These are phyloP conservation scores for Lachnellula occidentalis DNA, from an alignment of 2,329 filamentous ascomycete species.

Conservation along the genomic window DNA sequence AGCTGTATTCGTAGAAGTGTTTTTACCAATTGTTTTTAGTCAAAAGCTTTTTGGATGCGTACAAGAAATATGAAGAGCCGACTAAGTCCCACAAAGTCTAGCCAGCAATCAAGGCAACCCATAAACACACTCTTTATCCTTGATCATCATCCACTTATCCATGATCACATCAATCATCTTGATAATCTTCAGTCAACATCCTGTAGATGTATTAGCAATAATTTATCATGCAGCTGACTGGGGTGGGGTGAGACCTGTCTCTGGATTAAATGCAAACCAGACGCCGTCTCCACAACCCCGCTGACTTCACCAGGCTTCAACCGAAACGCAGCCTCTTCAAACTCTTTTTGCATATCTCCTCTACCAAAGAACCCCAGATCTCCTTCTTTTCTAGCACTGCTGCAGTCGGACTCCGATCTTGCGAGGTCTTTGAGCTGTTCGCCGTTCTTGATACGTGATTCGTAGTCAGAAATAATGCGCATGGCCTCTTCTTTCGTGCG, in stretches of 20 bases:
- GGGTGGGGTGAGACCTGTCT: constrained; percentile 47
- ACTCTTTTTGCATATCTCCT: constrained; percentile 98
- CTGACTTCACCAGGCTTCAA: constrained; percentile 84
- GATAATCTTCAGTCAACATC: neutral
- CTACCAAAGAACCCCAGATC: constrained; percentile 92
- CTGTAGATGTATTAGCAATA: neutral
- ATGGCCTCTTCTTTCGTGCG: constrained; percentile 82
- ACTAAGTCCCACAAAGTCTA: constrained; percentile 1
- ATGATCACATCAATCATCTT: neutral
- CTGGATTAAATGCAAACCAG: constrained; percentile 92
- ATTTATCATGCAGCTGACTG: neutral
- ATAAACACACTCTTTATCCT: constrained; percentile 1
- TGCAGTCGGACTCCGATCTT: constrained; percentile 77
- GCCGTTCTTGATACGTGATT: constrained; percentile 69
- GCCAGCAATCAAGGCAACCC: constrained; percentile 9
- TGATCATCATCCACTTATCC: neutral
- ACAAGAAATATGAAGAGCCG: neutral
- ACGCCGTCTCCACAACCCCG: constrained; percentile 82
- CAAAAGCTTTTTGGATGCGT: constrained; percentile 12
- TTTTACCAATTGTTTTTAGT: constrained; percentile 5
- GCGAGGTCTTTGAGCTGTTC: neutral
- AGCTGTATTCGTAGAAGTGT: neutral
- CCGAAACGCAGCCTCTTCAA: constrained; percentile 93
- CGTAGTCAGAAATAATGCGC: constrained; percentile 68
- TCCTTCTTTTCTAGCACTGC: constrained; percentile 86